Evolutionary conservation across 2,329 filamentous ascomycete genomes (phyloP).

Genomic region (Chaetomium globosum): DNA sequence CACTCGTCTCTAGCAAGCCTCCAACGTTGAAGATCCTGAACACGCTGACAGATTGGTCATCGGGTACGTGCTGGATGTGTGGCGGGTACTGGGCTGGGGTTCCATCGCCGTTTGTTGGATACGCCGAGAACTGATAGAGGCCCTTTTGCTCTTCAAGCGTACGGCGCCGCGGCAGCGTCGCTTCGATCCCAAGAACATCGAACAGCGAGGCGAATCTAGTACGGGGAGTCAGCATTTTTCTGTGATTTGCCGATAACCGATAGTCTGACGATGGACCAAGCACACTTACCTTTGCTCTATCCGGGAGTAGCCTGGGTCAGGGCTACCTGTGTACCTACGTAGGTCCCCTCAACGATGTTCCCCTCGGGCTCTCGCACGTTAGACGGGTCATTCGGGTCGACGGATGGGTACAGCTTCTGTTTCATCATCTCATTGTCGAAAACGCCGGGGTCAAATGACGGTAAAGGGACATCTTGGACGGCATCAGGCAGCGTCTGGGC

Average conservation of each 20-base stretch:
- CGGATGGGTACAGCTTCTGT: constrained; percentile 38
- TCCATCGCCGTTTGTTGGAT: constrained; percentile 39
- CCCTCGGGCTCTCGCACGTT: constrained; percentile 37
- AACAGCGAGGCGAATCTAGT: constrained; percentile 42
- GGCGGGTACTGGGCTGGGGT: constrained; percentile 40
- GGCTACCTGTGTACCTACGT: constrained; percentile 43
- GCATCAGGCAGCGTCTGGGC: constrained; percentile 29
- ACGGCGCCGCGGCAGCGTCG: constrained; percentile 41
- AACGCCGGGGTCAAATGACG: constrained; percentile 43
- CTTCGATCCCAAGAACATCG: constrained; percentile 42
- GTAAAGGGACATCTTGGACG: constrained; percentile 38
- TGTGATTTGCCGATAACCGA: neutral
- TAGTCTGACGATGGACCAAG: too few species aligned
- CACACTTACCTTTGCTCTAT: constrained; percentile 42
- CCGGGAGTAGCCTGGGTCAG: constrained; percentile 43
- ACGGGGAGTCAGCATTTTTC: neutral
- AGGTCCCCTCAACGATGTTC: constrained; percentile 41
- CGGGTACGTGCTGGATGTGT: constrained; percentile 40
- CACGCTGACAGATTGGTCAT: constrained; percentile 35
- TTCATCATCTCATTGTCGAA: constrained; percentile 42
- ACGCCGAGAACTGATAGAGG: constrained; percentile 40
- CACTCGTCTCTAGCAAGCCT: constrained; percentile 39
- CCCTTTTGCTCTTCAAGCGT: constrained; percentile 40
- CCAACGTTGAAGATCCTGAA: constrained; percentile 42
- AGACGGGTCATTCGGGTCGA: constrained; percentile 36